Base-by-base conservation (phyloP, 176 grass and related monocot genomes). In the Aegilops bicornis region DNA sequence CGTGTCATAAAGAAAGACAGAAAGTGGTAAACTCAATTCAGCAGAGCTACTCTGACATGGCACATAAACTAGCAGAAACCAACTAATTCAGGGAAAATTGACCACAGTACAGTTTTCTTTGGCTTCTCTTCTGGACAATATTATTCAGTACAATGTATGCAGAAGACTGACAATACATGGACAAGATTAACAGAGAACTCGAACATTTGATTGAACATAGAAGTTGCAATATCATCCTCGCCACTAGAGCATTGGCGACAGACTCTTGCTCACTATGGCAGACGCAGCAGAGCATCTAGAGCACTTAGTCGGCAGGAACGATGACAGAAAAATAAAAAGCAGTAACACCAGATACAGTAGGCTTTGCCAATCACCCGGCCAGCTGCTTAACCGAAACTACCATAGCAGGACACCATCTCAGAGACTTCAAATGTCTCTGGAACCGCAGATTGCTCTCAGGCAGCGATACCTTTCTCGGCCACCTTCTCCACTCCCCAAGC, bases 201-300 rank as follows among this genome's bases (percentile, higher is more conserved):
- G 11, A 45, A 45, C 11, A 45, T 45, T 45, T 45, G 42, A 45
- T 45, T 13, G 11, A 45, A 45, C 42, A 43, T 43, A 11, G 40
- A 4, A 48, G 45, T 48, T 83, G 60, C 80, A 87, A 76, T 11
- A 83, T 61, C 59, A 69, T 84, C 69, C 85, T 84, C 85, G 81
- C 85, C 8, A 69, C 63, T 89, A 76, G 83, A 84, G 78, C 83
- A 70, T 68, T 40, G 64, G 86, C 83, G 79, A 58, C 72, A 88
- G 42, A 67, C 60, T 61, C 47, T 37, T 20, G 82, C 93, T 91
- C 91, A 89, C 70, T 91, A 90, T 93, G 91, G 91, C 75, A 93
- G 94, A 93, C 91, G 48, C 19, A 91, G 91, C 94, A 89, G 42
- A 87, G 89, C 94, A 96, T 90, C 89, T 58, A 88, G 82, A 95